Evolutionary conservation across 345 rosid genomes (phyloP), one percentile per base, ranked within the genome.

Genomic region (Hevea brasiliensis): DNA sequence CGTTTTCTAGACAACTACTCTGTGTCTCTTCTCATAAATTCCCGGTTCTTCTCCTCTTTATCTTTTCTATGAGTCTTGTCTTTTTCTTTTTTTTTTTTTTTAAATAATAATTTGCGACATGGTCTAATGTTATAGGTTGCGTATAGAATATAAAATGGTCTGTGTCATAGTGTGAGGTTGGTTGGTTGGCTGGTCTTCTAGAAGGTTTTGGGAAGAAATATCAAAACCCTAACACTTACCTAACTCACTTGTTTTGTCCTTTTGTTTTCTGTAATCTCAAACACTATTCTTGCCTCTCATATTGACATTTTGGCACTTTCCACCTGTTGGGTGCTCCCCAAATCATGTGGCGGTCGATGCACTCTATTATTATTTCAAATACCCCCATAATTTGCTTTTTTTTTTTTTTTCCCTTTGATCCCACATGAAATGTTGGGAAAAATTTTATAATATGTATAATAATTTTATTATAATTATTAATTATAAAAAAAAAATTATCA

Each of bases 1-100:
- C 44, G 50, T 67, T 26, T 58, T 59, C 45, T 45, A 32, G 23
- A 47, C 77, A 74, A 29, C 77, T 7, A 74, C 77, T n/a, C 66
- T 29, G 51, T 63, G 62, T 63, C 69, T 23, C 68, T 72, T 53
- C 61, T 18, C 62, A 40, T 72, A 53, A 63, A 62, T 53, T 27
- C 26, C 5, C 21, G 68, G 15, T 21, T 35, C 47, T 72, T 26
- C 73, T 56, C 13, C 75, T 50, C 50, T 56, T 20, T 24, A 12
- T 4, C 7, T 24, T 37, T 42, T 58, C 9, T 8, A 20, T 69
- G 21, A 45, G 27, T 42, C 12, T 61, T 72, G 29, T 20, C 67
- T 23, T 1, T 21, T 10, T 35, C 68, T 61, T 5, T 13, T 40
- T 72, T 40, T 32, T 4, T 32, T 32, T 32, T 32, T 32, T 4